A percentile compares a stretch with the other conserved stretches of the same genome.
Evolutionary conservation across 2,329 filamentous ascomycete species (phyloP).

Genomic region (Aspergillus sp.): DNA sequence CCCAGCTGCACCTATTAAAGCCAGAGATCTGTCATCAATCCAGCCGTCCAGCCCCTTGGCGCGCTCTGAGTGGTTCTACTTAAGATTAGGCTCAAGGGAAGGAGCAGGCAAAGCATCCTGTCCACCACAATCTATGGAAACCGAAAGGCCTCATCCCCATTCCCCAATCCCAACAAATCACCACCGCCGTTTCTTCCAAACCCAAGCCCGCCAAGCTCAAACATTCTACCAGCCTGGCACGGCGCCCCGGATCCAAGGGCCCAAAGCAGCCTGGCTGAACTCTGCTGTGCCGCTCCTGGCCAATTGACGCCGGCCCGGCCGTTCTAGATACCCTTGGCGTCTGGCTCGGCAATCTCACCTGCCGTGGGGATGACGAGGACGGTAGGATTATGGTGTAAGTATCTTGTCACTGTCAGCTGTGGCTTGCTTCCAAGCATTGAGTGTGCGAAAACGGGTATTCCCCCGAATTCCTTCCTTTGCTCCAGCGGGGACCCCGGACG

Average conservation of each 20-base stretch:
- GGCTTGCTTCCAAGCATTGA: not conserved
- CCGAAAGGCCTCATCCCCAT: no score
- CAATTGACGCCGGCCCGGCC: not conserved
- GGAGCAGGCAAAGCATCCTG: not conserved
- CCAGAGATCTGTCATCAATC: not conserved
- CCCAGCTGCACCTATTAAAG: not conserved
- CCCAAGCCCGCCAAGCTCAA: not conserved
- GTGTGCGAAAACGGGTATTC: not conserved
- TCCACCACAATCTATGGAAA: not conserved
- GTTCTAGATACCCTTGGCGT: not conserved
- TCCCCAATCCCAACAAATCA: no score
- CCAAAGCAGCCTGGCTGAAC: not conserved
- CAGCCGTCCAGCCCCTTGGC: not conserved
- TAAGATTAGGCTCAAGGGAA: slow-evolving; percentile 14
- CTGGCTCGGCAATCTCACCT: not conserved
- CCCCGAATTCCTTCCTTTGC: not conserved
- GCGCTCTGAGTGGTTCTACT: no score
- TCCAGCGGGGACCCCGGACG: not conserved
- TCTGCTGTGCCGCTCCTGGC: not conserved
- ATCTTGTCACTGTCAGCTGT: not conserved
- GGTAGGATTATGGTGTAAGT: not conserved
- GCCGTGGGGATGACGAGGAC: not conserved
- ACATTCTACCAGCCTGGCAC: no score
- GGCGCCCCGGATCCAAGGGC: not conserved
- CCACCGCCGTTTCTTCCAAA: not conserved